Percentiles rank a stretch among this genome's conserved stretches.
Evolutionary conservation across 2,329 filamentous ascomycete genomes (phyloP).

Genomic region (Neonectria magnoliae): DNA sequence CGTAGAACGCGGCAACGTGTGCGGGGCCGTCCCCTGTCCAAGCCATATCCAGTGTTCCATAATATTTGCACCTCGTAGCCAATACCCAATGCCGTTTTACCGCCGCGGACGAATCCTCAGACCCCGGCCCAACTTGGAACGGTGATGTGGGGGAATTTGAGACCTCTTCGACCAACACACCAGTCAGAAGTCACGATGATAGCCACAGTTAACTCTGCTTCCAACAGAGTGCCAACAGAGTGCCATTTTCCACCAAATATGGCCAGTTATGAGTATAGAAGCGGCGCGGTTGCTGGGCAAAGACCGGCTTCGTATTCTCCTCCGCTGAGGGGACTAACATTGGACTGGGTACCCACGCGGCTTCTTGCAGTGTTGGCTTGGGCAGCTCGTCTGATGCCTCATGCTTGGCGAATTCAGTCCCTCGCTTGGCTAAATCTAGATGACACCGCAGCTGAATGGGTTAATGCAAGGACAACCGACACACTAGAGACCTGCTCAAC

Average conservation of each 20-base stretch:
- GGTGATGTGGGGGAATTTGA: neutral
- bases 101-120: neutral
- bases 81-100: neutral
- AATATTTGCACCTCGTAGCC: neutral
- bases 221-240: neutral
- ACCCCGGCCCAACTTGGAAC: neutral
- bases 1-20: neutral
- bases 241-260: neutral
- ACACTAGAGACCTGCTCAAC: neutral
- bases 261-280: too few species aligned
- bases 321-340: neutral
- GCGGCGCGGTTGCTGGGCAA: neutral
- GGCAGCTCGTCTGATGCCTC: neutral
- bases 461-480: neutral
- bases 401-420: neutral
- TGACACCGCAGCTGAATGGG: neutral
- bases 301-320: neutral
- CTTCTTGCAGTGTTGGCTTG: neutral
- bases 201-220: neutral
- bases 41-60: neutral
- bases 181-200: neutral
- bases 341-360: neutral
- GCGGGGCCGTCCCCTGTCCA: neutral
- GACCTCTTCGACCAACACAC: conserved; percentile 2
- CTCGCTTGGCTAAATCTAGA: neutral